A percentile compares a stretch with the other conserved stretches of the same genome.
Conservation (phyloP, 257 asterid species). For the Primulina tabacum region DNA sequence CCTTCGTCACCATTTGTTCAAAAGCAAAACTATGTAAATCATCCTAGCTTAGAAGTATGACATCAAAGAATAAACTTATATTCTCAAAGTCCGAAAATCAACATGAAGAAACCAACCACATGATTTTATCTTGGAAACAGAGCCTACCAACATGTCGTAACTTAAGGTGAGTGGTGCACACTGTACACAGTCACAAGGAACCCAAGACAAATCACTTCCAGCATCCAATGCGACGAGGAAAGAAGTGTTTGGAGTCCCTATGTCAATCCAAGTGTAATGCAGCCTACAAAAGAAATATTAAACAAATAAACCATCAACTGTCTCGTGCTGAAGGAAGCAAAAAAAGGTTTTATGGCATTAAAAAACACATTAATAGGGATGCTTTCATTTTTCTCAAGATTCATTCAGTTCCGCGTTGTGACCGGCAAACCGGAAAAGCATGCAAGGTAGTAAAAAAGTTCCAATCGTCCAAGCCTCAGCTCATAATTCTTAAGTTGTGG, state of each 20-base stretch:
- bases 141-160: constrained; percentile 61
- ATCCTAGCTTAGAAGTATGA: not conserved
- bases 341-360: not conserved
- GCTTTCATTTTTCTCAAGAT: not conserved
- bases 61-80: not conserved
- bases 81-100: constrained; percentile 19
- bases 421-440: no score
- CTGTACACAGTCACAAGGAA: constrained; percentile 73
- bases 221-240: constrained; percentile 86
- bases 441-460: no score
- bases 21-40: constrained; percentile 5
- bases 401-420: no score
- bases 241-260: constrained; percentile 73
- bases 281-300: constrained; percentile 51
- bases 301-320: constrained; percentile 10
- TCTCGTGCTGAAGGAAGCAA: not conserved
- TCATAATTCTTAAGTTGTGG: no score
- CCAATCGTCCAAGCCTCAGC: no score
- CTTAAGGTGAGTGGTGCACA: constrained; percentile 75
- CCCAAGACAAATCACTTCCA: constrained; percentile 83
- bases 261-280: constrained; percentile 77
- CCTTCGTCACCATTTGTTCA: not conserved
- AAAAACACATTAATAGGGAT: constrained; percentile 13
- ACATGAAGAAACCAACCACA: constrained; percentile 6
- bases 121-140: constrained; percentile 18